Base-by-base conservation (phyloP, 139 green algal genomes). In the Eudorina sp. region DNA sequence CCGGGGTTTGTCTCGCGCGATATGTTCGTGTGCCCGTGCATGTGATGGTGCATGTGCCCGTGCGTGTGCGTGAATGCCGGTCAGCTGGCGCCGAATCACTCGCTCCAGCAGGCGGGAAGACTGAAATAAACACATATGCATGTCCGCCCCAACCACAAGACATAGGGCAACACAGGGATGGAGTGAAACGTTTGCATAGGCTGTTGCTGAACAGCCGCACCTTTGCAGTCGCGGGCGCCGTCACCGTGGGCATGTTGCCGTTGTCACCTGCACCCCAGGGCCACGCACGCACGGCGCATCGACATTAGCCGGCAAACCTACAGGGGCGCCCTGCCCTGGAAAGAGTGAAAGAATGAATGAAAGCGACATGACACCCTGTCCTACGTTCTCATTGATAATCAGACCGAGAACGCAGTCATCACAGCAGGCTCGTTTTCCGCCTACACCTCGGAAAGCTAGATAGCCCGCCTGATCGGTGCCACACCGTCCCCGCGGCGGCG, bases 251-350 rank as follows among this genome's bases (percentile, higher is more conserved):
- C n/a, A 75, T 75, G 66, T 48, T 48, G 14, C 66, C 66, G 31
- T 75, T 75, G 66, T 75, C 66, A 75, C 66, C 66, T 75, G 66
- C 4, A 21, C 51, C n/a, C n/a, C n/a, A n/a, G n/a, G 51, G 13
- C 51, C 13, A 58, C 16, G 51, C 51, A 58, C 16, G 13, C 51
- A 13, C 13, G 51, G 51, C 16, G 13, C 16, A 58, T 25, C 51
- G 51, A 25, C 51, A 58, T 58, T 58, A 58, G 51, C 16, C 13
- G 51, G 51, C 16, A 16, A 13, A 58, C 51, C 13, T 58, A 58
- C 13, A 16, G 16, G 13, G 51, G 13, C 51, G 13, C 16, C 16
- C 51, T 58, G 13, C 16, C 51, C 51, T 58, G 51, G 13, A 16
- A 58, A 16, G 13, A 58, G 51, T 16, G 51, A 13, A 58, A 58